Conservation (phyloP, 2,329 filamentous ascomycete species). For the Paecilomyces dactylethromorphus region DNA sequence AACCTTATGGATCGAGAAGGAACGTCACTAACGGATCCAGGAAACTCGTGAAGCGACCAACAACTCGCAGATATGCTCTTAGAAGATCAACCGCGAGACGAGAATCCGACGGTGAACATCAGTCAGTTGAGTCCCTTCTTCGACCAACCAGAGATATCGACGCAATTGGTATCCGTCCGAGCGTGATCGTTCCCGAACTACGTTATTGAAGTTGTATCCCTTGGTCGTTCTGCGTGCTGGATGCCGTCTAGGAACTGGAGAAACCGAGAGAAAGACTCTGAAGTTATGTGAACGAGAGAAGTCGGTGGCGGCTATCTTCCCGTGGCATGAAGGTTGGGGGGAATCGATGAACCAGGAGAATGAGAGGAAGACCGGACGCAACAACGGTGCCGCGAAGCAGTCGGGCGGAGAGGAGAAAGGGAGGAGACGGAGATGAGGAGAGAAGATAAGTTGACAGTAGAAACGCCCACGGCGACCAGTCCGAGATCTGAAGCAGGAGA, state of each 20-base stretch:
- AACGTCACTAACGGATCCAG: neutral
- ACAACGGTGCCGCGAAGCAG: neutral
- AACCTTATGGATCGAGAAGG: neutral
- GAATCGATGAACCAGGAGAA: neutral
- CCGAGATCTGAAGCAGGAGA: neutral
- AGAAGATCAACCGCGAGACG: neutral
- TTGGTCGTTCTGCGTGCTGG: neutral
- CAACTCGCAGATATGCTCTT: neutral
- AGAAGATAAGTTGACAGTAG: neutral
- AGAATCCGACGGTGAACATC: neutral
- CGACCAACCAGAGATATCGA: neutral
- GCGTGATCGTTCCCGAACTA: neutral
- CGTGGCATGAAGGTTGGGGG: neutral
- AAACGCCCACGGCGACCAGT: neutral
- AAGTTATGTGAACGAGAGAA: neutral
- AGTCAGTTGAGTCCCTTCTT: neutral
- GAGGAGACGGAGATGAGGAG: neutral
- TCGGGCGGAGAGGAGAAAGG: neutral
- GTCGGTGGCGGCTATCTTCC: neutral
- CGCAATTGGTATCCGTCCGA: neutral
- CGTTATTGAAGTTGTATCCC: neutral
- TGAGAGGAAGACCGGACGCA: neutral
- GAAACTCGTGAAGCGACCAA: neutral
- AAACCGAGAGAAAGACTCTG: neutral
- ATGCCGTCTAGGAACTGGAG: neutral